Evolutionary conservation across 108 stramenopile genomes (phyloP).

Genomic region (Nitzschia sp.): DNA sequence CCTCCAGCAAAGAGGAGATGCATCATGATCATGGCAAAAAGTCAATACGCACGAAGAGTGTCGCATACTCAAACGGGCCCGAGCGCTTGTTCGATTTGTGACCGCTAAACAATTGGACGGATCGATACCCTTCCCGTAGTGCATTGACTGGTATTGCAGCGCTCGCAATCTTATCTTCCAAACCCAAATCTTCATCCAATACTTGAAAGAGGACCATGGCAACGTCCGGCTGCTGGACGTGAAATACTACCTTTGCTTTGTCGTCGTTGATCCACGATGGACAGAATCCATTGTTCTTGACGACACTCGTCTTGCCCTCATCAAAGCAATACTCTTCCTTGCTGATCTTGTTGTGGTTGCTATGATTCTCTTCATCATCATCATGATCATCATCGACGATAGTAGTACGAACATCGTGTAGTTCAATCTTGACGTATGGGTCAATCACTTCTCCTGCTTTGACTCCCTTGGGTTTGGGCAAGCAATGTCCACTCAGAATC

Average conservation of each 20-base stretch:
- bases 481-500: slow-evolving; percentile 62
- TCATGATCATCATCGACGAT: too few species aligned
- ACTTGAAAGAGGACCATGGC: slow-evolving; percentile 77
- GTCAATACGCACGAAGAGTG: slow-evolving; percentile 41
- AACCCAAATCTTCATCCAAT: slow-evolving; percentile 55
- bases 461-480: slow-evolving; percentile 81
- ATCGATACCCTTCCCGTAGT: slow-evolving; percentile 73
- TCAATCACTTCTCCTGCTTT: slow-evolving; percentile 74
- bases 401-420: slow-evolving; percentile 70
- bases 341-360: too few species aligned
- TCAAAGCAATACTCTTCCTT: slow-evolving; percentile 14
- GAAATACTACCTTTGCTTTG: slow-evolving; percentile 28
- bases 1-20: too few species aligned
- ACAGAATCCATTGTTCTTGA: slow-evolving; percentile 79
- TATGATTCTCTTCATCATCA: too few species aligned
- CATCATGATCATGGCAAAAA: background rate
- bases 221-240: slow-evolving; percentile 54
- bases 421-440: slow-evolving; percentile 69
- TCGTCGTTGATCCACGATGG: slow-evolving; percentile 52
- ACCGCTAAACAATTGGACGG: slow-evolving; percentile 62
- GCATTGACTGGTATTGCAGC: slow-evolving; percentile 71
- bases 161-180: slow-evolving; percentile 66
- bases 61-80: slow-evolving; percentile 75
- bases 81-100: slow-evolving; percentile 46
- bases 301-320: slow-evolving; percentile 32